Percentiles rank a stretch among this genome's conserved stretches.
phyloP scores from a whole-genome alignment of 2,329 filamentous ascomycete genomes.

The Phaeosphaeriaceae sp. region DNA sequence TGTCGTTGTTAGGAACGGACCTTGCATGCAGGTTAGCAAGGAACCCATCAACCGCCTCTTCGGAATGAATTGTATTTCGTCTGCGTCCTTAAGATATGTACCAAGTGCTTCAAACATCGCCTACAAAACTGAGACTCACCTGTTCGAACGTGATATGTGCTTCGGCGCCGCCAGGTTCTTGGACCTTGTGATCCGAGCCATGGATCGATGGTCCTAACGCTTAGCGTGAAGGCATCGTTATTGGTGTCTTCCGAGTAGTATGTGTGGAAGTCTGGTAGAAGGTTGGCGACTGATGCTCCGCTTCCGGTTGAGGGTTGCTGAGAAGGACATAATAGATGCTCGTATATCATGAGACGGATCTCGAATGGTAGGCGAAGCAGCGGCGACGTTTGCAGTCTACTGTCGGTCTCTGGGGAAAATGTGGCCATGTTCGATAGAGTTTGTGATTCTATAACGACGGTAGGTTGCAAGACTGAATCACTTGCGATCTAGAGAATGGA shows the following conservation, averaged over 20 bases:
- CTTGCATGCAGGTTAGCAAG: conserved; percentile 30
- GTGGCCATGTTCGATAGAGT: conserved; percentile 9
- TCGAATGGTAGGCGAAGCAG: conserved; percentile 56
- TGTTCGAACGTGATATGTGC: conserved; percentile 47
- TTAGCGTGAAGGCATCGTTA: conserved; percentile 44
- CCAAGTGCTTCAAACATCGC: not conserved
- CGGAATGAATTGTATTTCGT: conserved; percentile 2
- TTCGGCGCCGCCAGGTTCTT: conserved; percentile 42
- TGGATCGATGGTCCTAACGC: conserved; percentile 55
- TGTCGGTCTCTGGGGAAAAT: not conserved
- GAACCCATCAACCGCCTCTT: conserved; percentile 4
- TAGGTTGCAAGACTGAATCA: no score
- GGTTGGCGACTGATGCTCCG: conserved; percentile 41
- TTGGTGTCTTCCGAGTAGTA: conserved; percentile 46
- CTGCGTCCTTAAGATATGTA: not conserved
- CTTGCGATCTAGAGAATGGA: no score
- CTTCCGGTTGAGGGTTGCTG: conserved; percentile 35
- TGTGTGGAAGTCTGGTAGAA: conserved; percentile 51
- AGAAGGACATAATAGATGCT: conserved; percentile 51
- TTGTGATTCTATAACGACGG: not conserved
- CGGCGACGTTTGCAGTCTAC: conserved; percentile 30
- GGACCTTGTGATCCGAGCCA: conserved; percentile 34
- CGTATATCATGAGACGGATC: conserved; percentile 57
- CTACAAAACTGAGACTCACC: conserved; percentile 28
- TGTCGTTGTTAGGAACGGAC: conserved; percentile 53